A percentile compares a stretch with the other conserved stretches of the same genome.
These are phyloP conservation scores for Brassica cretica DNA, from an alignment of 345 rosid genomes.

Conservation along the genomic window DNA sequence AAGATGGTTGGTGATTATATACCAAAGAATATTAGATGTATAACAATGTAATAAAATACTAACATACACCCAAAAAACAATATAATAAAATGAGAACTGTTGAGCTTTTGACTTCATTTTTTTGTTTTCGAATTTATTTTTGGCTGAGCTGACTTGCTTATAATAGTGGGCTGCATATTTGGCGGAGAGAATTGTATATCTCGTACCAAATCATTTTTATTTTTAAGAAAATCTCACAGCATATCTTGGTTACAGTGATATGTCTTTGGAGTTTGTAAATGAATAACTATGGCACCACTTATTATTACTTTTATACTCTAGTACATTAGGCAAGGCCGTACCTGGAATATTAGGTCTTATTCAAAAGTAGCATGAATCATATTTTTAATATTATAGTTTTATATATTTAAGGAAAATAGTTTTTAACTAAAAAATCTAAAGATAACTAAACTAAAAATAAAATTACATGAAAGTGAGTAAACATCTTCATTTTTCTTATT, in stretches of 20 bases:
- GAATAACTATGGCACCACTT: slow-evolving; percentile 11
- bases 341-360: not conserved
- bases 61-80: not conserved
- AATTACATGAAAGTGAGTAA: not conserved
- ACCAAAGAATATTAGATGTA: slow-evolving; percentile 4
- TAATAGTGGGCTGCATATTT: slow-evolving; percentile 38
- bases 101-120: slow-evolving; percentile 32
- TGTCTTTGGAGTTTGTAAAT: slow-evolving; percentile 23
- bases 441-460: not conserved
- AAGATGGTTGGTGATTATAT: not conserved
- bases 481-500: not conserved
- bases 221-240: not conserved
- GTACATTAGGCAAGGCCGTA: slow-evolving; percentile 17
- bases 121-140: not conserved
- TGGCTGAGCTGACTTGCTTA: slow-evolving; percentile 41
- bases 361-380: slow-evolving; percentile 1
- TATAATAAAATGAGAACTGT: slow-evolving; percentile 2
- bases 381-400: not conserved
- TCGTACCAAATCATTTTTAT: slow-evolving; percentile 20
- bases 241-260: slow-evolving; percentile 34
- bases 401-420: not conserved
- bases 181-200: slow-evolving; percentile 30
- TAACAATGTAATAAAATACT: not conserved
- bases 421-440: not conserved
- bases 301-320: not conserved